These are phyloP conservation scores for Clitoria ternatea DNA, from an alignment of 306 rosid genomes.

Conservation along the genomic window DNA sequence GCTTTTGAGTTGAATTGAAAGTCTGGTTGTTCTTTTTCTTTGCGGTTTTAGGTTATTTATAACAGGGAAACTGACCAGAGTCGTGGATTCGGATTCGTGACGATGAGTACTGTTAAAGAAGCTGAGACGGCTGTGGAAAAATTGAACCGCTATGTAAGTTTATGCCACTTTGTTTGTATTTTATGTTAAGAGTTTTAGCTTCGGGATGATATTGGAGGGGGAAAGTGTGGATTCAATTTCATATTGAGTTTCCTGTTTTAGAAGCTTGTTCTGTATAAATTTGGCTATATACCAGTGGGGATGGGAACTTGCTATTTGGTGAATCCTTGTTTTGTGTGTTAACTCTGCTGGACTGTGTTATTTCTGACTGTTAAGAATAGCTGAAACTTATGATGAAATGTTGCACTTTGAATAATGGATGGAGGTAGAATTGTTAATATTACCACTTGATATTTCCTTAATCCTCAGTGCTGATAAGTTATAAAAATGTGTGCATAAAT, in stretches of 20 bases:
- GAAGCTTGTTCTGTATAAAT: neutral
- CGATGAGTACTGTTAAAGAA: conserved; percentile 89
- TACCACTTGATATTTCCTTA: neutral
- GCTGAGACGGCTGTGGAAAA: conserved; percentile 77
- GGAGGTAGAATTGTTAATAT: neutral
- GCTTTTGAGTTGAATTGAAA: neutral
- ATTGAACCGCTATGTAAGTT: conserved; percentile 68
- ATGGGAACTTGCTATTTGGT: neutral
- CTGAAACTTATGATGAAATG: neutral
- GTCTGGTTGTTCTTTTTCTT: neutral
- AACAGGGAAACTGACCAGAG: conserved; percentile 86
- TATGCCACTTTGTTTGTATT: neutral
- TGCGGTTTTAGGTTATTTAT: conserved; percentile 70
- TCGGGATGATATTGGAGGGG: neutral
- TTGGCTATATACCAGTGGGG: neutral
- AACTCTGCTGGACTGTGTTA: neutral
- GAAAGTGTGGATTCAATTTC: neutral
- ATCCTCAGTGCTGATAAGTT: no score
- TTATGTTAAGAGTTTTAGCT: neutral
- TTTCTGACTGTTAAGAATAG: neutral
- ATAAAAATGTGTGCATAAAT: neutral
- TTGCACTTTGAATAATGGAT: neutral
- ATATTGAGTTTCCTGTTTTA: neutral
- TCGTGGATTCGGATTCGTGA: conserved; percentile 93
- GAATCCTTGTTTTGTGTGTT: neutral